These are phyloP conservation scores for Fusarium nelsonii DNA, from an alignment of 2,329 filamentous ascomycete species.

Conservation along the genomic window DNA sequence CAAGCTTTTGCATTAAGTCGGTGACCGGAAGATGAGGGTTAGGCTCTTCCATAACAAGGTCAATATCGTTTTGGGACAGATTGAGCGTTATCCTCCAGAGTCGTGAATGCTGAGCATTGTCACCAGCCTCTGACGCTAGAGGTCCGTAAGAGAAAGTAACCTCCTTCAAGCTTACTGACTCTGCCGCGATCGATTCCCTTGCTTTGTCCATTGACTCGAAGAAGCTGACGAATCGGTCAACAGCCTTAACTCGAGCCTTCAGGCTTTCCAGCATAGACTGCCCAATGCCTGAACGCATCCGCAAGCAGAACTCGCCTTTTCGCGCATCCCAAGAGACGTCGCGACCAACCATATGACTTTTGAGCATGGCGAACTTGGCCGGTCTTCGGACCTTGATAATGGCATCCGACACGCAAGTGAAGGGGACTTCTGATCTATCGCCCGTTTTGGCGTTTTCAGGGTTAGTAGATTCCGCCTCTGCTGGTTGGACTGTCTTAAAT, in stretches of 20 bases:
- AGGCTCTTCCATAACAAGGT: constrained; percentile 68
- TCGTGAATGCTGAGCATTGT: constrained; percentile 21
- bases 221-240: constrained; percentile 78
- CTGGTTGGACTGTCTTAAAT: constrained; percentile 62
- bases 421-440: constrained; percentile 22
- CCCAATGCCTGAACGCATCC: constrained; percentile 70
- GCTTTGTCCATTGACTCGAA: constrained; percentile 73
- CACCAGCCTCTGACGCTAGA: constrained; percentile 9
- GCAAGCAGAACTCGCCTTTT: constrained; percentile 73
- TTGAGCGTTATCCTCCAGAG: constrained; percentile 69
- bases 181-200: constrained; percentile 66
- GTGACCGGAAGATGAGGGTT: constrained; percentile 77
- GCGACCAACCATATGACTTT: constrained; percentile 64
- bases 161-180: constrained; percentile 70
- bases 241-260: constrained; percentile 70
- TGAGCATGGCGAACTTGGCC: constrained; percentile 67
- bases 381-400: constrained; percentile 67
- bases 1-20: constrained; percentile 68
- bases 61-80: constrained; percentile 66
- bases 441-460: constrained; percentile 15
- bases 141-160: constrained; percentile 77
- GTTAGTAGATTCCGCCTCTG: constrained; percentile 27
- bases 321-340: constrained; percentile 72
- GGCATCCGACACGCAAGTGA: constrained; percentile 63
- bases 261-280: constrained; percentile 70